Base-by-base conservation (phyloP, 179 eudicot genomes). In the Nepenthes alata region DNA sequence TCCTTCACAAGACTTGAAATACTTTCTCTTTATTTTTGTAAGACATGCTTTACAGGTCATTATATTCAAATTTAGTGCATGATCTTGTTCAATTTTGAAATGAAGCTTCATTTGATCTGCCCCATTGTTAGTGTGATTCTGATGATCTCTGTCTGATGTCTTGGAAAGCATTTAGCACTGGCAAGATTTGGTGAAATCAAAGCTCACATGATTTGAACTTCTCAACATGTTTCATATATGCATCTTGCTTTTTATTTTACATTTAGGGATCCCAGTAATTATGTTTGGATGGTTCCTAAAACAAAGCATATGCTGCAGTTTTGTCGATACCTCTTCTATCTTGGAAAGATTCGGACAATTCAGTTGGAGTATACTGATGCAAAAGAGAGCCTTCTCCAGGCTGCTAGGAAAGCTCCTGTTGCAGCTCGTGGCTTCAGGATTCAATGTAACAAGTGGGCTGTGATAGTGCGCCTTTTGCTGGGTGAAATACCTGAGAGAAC, bases 401-500 rank as follows among this genome's bases (percentile, higher is more conserved):
- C 98, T 74, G 96, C 98, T 57, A 79, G 96, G 57, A 91, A 91
- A 70, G 98, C 96, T 47, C 98, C 98, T 67, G 67, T 75, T 67
- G 86, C 96, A 41, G 98, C 98, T 67, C 88, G 87, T 70, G 98
- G 98, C 49, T 91, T 91, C 68, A 80, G 96, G 69, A 83, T 89
- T 66, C 93, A 81, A 74, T 93, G 98, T 84, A 93, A 87, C 70
- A 93, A 93, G 75, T 93, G 96, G 98, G 98, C 95, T 57, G 85
- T 93, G 47, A 86, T 89, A 14, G 96, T 93, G 58, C 88, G 96
- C 35, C 76, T 93, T 62, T 77, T 89, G 37, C 78, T 93, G 47
- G 96, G 96, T 54, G 98, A 93, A 72, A 93, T 93, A 45, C 98
- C 98, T 12, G 98, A 93, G 68, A 87, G 96, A 70, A 93, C 93